Base-by-base conservation (phyloP, 139 green algal species). In the Chlorella ohadii region DNA sequence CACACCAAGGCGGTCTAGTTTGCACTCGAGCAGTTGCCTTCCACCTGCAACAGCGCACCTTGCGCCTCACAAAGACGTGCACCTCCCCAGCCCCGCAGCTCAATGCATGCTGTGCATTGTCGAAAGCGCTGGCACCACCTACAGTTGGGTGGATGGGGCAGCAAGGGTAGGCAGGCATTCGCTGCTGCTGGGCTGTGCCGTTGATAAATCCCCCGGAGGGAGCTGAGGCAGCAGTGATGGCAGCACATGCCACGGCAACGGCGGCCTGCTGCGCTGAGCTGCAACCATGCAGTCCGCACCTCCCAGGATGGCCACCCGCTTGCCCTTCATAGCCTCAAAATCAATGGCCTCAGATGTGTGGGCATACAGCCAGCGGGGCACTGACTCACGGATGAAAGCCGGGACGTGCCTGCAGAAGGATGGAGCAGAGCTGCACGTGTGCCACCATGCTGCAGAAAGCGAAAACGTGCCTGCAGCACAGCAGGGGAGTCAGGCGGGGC, bases 91-190 rank as follows among this genome's bases (percentile, higher is more conserved):
- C 75, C 1, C 87, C 84, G 3, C 34, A 57, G 28, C 84, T 71
- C 80, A 90, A 68, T 13, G 83, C 84, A n/a, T 90, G 81, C 75
- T 90, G 87, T 20, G 87, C 87, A 51, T 90, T 90, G 84, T 90
- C 87, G 38, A 90, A 90, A 0, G 87, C 84, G 0, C 51, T 78
- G 11, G 87, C 87, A 15, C 87, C 87, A 70, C 87, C 86, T 73
- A 34, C 33, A 51, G 19, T 1, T 11, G 31, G 65, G 2, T 11
- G 31, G 34, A 27, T 17, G 66, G 34, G 38, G 34, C 19, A 16
- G 51, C 7, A 6, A 51, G 13, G 66, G 1, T 13, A 11, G 33
- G 51, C 11, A 1, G 31, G 25, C 16, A 72, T 28, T 7, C 27
- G 34, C 44, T 16, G 44, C 44, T 51, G 44, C 44, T 51, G 44